phyloP scores from a whole-genome alignment of 805 yeast genomes.

The Aciculoconidium aculeatum region DNA sequence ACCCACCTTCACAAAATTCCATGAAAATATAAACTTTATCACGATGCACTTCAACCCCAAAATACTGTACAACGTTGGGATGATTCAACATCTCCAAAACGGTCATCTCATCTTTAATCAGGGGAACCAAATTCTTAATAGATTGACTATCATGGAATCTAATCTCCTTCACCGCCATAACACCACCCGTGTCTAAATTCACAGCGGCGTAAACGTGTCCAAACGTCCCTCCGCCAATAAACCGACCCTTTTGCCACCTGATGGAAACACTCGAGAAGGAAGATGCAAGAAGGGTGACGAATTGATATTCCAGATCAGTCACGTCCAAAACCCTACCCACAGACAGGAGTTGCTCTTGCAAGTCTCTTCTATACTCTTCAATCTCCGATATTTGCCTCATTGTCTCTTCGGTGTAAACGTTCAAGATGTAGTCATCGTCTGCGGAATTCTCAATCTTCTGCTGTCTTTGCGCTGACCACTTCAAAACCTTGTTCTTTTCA shows the following conservation, averaged over 20 bases:
- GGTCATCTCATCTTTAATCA: conserved; percentile 94
- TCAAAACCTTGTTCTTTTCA: conserved; percentile 48
- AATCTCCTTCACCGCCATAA: conserved; percentile 95
- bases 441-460: conserved; percentile 39
- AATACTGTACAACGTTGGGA: conserved; percentile 94
- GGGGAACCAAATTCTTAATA: conserved; percentile 75
- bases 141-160: conserved; percentile 84
- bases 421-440: conserved; percentile 33
- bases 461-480: conserved; percentile 48
- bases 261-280: conserved; percentile 85
- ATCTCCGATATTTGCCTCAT: conserved; percentile 58
- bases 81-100: conserved; percentile 92
- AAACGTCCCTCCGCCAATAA: conserved; percentile 92
- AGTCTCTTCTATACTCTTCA: conserved; percentile 49
- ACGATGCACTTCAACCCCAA: conserved; percentile 95
- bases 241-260: conserved; percentile 95
- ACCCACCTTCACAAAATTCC: conserved; percentile 97
- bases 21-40: conserved; percentile 92
- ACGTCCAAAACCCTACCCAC: conserved; percentile 90
- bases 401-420: conserved; percentile 60
- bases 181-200: conserved; percentile 90
- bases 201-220: conserved; percentile 92
- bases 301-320: conserved; percentile 80
- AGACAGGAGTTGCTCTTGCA: conserved; percentile 36
- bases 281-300: conserved; percentile 78